These are phyloP conservation scores for Penicillium egyptiacum DNA, from an alignment of 495 filamentous ascomycete species.

Conservation along the genomic window DNA sequence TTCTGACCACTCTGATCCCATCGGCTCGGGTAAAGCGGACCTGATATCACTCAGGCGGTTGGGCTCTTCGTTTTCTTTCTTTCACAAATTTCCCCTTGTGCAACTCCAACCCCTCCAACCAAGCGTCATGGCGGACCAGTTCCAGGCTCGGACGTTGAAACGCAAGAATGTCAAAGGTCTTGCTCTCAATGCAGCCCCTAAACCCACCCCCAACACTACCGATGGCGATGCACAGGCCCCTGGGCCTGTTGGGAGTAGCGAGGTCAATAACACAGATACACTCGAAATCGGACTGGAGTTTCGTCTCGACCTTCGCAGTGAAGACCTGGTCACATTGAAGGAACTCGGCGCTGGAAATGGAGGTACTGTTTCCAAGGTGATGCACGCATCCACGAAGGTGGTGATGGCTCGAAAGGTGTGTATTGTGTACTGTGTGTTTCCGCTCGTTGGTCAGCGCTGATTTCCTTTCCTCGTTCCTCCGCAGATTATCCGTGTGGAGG, in stretches of 20 bases:
- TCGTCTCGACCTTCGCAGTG: conserved; percentile 84
- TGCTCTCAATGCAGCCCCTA: conserved; percentile 68
- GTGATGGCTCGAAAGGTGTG: conserved; percentile 96
- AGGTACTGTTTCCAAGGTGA: conserved; percentile 95
- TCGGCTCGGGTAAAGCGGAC: conserved; percentile 18
- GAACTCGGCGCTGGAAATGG: conserved; percentile 96
- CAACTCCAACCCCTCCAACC: conserved; percentile 13
- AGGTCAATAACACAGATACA: conserved; percentile 66
- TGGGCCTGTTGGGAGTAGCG: conserved; percentile 58
- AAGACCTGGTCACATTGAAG: conserved; percentile 89
- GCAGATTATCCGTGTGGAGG: conserved; percentile 96
- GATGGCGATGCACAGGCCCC: conserved; percentile 59
- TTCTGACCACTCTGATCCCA: conserved; percentile 22
- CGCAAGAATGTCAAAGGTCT: conserved; percentile 98
- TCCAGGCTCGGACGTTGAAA: conserved; percentile 90
- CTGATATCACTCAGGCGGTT: conserved; percentile 10
- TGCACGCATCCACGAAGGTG: conserved; percentile 90
- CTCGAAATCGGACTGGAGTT: conserved; percentile 98
- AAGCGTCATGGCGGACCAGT: conserved; percentile 72
- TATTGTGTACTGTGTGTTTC: not conserved
- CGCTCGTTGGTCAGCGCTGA: conserved; percentile 12
- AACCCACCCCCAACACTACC: conserved; percentile 55
- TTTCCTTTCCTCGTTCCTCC: conserved; percentile 2
- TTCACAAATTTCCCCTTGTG: conserved; percentile 6
- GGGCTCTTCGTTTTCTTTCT: conserved; percentile 5